phyloP scores from a whole-genome alignment of 2,329 filamentous ascomycete species.

The Fusarium sp. region DNA sequence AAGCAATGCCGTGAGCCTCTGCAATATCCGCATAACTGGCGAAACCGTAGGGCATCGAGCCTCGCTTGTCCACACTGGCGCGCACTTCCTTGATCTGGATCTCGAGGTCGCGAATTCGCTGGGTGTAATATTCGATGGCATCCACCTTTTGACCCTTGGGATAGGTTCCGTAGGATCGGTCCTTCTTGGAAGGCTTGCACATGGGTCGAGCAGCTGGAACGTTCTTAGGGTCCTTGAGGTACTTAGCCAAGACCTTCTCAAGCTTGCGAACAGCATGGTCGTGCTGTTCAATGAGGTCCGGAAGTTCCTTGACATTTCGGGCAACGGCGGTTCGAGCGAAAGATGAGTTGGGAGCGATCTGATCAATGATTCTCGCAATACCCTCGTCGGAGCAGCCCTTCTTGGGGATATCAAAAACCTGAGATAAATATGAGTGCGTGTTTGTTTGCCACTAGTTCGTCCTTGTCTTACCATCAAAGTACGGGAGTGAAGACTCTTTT shows the following conservation, averaged over 20 bases:
- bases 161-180: slow-evolving; percentile 73
- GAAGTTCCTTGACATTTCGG: slow-evolving; percentile 91
- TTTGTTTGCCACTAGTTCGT: not conserved
- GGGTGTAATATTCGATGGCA: slow-evolving; percentile 91
- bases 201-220: slow-evolving; percentile 81
- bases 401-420: slow-evolving; percentile 86
- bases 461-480: slow-evolving; percentile 69
- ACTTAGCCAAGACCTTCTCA: slow-evolving; percentile 86
- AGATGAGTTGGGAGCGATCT: slow-evolving; percentile 80
- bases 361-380: slow-evolving; percentile 83
- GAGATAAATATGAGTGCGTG: slow-evolving; percentile 38
- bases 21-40: slow-evolving; percentile 91
- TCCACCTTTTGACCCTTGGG: slow-evolving; percentile 82
- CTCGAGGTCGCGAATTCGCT: slow-evolving; percentile 85
- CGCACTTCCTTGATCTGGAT: slow-evolving; percentile 86
- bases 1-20: slow-evolving; percentile 89
- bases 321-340: slow-evolving; percentile 85
- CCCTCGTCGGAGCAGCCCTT: slow-evolving; percentile 86
- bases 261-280: slow-evolving; percentile 82
- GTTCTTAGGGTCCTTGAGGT: slow-evolving; percentile 86
- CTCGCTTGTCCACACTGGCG: slow-evolving; percentile 83
- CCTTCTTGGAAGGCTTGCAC: slow-evolving; percentile 83
- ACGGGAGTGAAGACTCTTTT: slow-evolving; percentile 83
- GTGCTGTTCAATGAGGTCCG: slow-evolving; percentile 85
- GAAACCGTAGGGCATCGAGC: slow-evolving; percentile 92